Percentiles rank a stretch among this genome's conserved stretches.
phyloP scores from a whole-genome alignment of 768 basidiomycete species.

The Paxillus ammoniavirescens region DNA sequence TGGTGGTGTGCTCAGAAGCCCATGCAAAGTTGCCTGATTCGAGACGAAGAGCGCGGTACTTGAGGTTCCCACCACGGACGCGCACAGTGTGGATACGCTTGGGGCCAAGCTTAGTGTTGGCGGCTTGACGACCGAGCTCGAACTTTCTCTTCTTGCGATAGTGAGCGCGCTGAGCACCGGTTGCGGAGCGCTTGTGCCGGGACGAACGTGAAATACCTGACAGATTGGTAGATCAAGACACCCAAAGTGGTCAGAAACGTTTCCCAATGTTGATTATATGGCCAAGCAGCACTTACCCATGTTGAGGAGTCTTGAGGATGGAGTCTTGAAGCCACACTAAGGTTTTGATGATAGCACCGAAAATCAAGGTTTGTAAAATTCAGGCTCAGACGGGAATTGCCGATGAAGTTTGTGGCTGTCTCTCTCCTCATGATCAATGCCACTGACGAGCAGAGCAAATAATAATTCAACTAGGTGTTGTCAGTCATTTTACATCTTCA shows the following conservation, averaged over 20 bases:
- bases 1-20: slow-evolving; percentile 92
- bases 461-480: background rate
- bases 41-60: slow-evolving; percentile 94
- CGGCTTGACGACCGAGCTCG: slow-evolving; percentile 97
- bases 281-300: slow-evolving; percentile 64
- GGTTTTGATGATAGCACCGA: slow-evolving; percentile 53
- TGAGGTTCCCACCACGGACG: slow-evolving; percentile 92
- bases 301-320: slow-evolving; percentile 70
- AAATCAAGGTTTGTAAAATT: slow-evolving; percentile 37
- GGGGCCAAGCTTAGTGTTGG: slow-evolving; percentile 93
- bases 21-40: slow-evolving; percentile 98
- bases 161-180: slow-evolving; percentile 88
- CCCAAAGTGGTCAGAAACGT: slow-evolving; percentile 4
- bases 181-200: slow-evolving; percentile 94
- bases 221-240: slow-evolving; percentile 6
- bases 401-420: slow-evolving; percentile 22
- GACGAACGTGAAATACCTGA: slow-evolving; percentile 96
- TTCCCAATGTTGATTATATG: slow-evolving; percentile 2
- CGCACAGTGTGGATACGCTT: slow-evolving; percentile 97
- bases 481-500: background rate
- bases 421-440: background rate
- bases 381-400: slow-evolving; percentile 27
- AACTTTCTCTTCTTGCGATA: slow-evolving; percentile 99
- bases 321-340: slow-evolving; percentile 41
- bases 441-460: background rate